Percentiles rank a stretch among this genome's conserved stretches.
Conservation (phyloP, 2,329 filamentous ascomycete species). For the Immersiporthe knoxdaviesiana region DNA sequence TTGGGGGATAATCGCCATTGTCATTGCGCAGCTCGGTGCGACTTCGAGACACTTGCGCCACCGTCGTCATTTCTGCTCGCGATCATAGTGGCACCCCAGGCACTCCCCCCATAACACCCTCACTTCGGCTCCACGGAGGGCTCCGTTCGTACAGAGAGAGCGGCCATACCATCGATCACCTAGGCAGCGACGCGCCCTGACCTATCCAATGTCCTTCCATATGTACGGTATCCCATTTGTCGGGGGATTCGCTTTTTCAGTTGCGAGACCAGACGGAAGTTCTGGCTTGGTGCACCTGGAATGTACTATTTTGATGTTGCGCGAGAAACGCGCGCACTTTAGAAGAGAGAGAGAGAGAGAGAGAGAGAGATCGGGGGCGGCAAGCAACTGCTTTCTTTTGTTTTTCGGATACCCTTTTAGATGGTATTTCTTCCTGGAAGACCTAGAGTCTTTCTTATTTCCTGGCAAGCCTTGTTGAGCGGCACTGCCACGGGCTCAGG, state of each 20-base stretch:
- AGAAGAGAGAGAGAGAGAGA: neutral
- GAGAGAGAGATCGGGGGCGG: neutral
- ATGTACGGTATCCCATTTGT: neutral
- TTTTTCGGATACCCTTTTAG: neutral
- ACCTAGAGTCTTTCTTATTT: neutral
- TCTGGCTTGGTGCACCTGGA: neutral
- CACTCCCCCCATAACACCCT: neutral
- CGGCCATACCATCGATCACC: neutral
- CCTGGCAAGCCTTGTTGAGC: neutral
- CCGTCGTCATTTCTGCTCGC: neutral
- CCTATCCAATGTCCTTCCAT: neutral
- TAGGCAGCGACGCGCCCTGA: neutral
- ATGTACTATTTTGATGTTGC: neutral
- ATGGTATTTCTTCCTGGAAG: neutral
- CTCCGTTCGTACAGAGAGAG: neutral
- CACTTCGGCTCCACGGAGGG: neutral
- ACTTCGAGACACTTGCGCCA: slow-evolving; percentile 1
- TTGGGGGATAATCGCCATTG: neutral
- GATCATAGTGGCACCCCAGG: neutral
- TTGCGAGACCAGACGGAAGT: neutral
- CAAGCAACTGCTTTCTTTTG: slow-evolving; percentile 5
- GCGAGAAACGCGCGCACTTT: neutral
- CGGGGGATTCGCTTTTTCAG: too few relatives aligned
- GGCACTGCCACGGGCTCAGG: neutral
- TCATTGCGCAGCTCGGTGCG: neutral